Evolutionary conservation across 1,284 basidiomycete species (phyloP), one percentile per base, ranked within the genome.

Genomic region (Filobasidium uniguttulatum): DNA sequence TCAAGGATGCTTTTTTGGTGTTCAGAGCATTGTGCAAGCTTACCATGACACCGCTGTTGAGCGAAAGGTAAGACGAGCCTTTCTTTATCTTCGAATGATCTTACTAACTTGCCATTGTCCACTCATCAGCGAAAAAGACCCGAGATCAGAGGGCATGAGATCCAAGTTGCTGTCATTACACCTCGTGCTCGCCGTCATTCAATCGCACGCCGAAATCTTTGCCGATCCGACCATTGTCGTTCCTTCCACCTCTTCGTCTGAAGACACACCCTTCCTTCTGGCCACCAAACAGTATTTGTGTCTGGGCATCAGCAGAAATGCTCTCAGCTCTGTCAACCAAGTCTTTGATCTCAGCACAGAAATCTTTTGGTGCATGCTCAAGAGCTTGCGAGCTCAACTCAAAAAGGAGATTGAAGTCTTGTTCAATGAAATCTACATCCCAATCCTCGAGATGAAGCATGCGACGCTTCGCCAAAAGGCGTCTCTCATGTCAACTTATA

Each of bases 351-450:
- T 93, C 47, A 88, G 87, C 61, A 91, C 96, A 49, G 94, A 98
- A 71, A 96, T 98, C 59, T 98, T 98, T 69, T 98, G 93, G 90
- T 80, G 87, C 58, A 85, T 97, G 41, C 71, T 99, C 20, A 80
- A 83, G 46, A 87, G 87, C 5, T 83, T 99, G 81, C 79, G 94
- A 28, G 89, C 88, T 26, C 94, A 89, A 71, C 77, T 99, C 56
- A 99, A 99, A 80, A 97, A 97, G 84, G 96, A 99, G 71, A 97
- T 98, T 56, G 94, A 97, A 68, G 91, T 99, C 33, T 75, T 99
- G 29, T 71, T 99, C 49, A 94, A 96, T 64, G 94, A 99, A 65
- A 99, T 99, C 60, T 99, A 98, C 73, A 81, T 99, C 53, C 94
- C 94, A 1, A 96, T 99, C 47, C 73, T 99, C 46, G 94, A 99